Evolutionary conservation across 2,329 filamentous ascomycete genomes (phyloP).

Genomic region (Fusarium lateritium): DNA sequence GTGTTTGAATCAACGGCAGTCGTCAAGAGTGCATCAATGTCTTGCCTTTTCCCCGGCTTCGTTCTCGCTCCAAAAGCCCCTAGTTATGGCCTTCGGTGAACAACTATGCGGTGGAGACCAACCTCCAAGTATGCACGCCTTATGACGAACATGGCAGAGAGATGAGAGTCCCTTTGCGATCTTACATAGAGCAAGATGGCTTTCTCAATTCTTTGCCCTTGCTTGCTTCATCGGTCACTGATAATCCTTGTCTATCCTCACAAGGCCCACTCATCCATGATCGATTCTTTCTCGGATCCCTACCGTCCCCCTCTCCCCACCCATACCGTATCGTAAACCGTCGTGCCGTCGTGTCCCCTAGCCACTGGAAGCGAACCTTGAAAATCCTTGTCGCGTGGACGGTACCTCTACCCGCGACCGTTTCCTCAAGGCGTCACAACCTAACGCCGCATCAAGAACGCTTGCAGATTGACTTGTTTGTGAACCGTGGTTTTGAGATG

Average conservation of each 20-base stretch:
- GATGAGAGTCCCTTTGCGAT: conserved; percentile 30
- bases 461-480: conserved; percentile 22
- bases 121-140: conserved; percentile 1
- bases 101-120: conserved; percentile 3
- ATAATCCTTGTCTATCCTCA: conserved; percentile 38
- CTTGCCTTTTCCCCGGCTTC: conserved; percentile 32
- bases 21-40: conserved; percentile 32
- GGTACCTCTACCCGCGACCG: conserved; percentile 43
- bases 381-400: conserved; percentile 39
- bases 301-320: conserved; percentile 35
- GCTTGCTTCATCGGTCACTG: conserved; percentile 40
- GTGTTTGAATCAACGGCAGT: conserved; percentile 35
- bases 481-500: conserved; percentile 5
- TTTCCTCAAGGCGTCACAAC: conserved; percentile 32
- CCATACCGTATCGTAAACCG: conserved; percentile 44
- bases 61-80: conserved; percentile 4
- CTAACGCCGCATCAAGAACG: conserved; percentile 31
- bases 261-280: conserved; percentile 44
- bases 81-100: conserved; percentile 6
- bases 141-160: conserved; percentile 29
- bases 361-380: conserved; percentile 44
- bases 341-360: conserved; percentile 39
- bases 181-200: conserved; percentile 41
- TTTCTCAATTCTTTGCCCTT: conserved; percentile 33
- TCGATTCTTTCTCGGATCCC: conserved; percentile 45